Percentiles rank a stretch among this genome's conserved stretches.
Evolutionary conservation across 352 stramenopile species (phyloP).

Genomic region (Pythium rishiriense): DNA sequence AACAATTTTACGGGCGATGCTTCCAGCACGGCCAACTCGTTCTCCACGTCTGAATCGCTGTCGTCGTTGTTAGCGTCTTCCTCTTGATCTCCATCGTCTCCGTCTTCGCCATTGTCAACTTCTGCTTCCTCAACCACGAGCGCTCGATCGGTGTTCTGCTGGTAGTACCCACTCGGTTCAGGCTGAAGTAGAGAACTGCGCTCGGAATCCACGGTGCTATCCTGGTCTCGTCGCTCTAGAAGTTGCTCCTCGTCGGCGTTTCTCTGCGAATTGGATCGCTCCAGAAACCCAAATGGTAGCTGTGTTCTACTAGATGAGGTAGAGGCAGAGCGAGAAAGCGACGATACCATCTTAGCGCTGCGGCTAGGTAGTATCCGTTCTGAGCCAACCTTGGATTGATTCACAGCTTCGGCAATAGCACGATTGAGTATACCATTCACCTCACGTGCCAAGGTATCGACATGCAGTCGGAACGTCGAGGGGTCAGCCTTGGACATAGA

Average conservation of each 20-base stretch:
- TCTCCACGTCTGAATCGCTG: slow-evolving; percentile 42
- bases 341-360: not conserved
- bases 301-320: not conserved
- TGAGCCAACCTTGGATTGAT: not conserved
- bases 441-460: slow-evolving; percentile 3
- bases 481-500: not conserved
- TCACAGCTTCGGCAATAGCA: slow-evolving; percentile 2
- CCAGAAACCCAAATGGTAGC: not conserved
- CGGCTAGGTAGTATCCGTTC: not conserved
- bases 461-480: not conserved
- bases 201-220: not conserved
- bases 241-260: not conserved
- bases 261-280: not conserved
- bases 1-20: not conserved
- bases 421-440: slow-evolving; percentile 9
- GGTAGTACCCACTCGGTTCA: not conserved
- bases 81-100: slow-evolving; percentile 1
- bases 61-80: slow-evolving; percentile 39
- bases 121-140: not conserved
- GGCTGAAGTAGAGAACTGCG: not conserved
- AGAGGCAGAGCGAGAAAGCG: not conserved
- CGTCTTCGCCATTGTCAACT: not conserved
- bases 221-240: not conserved
- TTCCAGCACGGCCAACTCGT: slow-evolving; percentile 10
- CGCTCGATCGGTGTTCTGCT: not conserved